Conservation (phyloP, 1,284 basidiomycete species). For the Omphalotus olearius region DNA sequence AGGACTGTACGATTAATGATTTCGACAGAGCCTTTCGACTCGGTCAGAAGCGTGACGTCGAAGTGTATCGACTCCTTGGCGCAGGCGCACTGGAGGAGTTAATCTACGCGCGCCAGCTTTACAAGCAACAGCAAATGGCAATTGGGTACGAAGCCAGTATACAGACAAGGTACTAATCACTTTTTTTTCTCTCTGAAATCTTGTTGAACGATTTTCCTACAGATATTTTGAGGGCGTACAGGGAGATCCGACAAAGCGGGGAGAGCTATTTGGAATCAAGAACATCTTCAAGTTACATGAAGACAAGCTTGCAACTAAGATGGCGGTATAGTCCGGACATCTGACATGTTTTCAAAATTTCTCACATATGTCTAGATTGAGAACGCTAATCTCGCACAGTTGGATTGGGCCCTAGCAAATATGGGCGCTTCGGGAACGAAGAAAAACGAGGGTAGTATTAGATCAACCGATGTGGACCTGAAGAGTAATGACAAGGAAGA, state of each 20-base stretch:
- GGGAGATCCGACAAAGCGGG: conserved; percentile 66
- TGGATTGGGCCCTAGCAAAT: conserved; percentile 76
- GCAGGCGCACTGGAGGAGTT: conserved; percentile 85
- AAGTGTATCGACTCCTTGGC: conserved; percentile 80
- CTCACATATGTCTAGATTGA: conserved; percentile 52
- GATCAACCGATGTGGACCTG: conserved; percentile 33
- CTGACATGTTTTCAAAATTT: neutral
- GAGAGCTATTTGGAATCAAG: conserved; percentile 78
- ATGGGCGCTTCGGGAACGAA: conserved; percentile 33
- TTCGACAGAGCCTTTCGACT: conserved; percentile 68
- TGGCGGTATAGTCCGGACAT: conserved; percentile 40
- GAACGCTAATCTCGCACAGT: conserved; percentile 60
- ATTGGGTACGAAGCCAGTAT: conserved; percentile 81
- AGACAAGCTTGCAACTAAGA: conserved; percentile 65
- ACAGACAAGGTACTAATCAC: conserved; percentile 63
- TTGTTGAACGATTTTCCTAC: neutral
- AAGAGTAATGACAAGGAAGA: conserved; percentile 54
- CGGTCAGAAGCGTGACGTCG: conserved; percentile 84
- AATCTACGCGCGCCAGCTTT: conserved; percentile 82
- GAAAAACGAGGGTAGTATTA: neutral
- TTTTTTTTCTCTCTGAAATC: neutral
- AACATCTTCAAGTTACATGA: conserved; percentile 84
- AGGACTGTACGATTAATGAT: neutral
- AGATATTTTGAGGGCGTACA: conserved; percentile 83
- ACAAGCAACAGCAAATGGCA: conserved; percentile 87